Evolutionary conservation across 345 rosid species (phyloP).

Genomic region (Aquilaria sinensis): DNA sequence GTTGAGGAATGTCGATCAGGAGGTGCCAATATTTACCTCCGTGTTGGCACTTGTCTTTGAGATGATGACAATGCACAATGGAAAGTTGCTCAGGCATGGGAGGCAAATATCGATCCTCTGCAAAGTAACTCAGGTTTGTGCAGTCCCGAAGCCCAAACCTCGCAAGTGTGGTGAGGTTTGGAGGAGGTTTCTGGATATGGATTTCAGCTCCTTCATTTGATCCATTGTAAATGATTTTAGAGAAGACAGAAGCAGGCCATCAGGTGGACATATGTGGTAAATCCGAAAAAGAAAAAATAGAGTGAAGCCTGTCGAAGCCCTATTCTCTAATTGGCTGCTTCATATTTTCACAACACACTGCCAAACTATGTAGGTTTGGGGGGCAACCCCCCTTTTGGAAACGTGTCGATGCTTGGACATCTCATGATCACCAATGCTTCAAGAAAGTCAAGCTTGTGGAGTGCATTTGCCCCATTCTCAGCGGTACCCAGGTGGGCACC

Average conservation of each 20-base stretch:
- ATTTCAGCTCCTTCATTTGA: conserved; percentile 1
- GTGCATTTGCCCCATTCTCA: too few species aligned
- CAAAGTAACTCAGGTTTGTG: conserved; percentile 5
- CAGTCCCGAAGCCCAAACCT: neutral
- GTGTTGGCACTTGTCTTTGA: too few species aligned
- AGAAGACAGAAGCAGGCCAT: neutral
- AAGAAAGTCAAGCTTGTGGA: too few species aligned
- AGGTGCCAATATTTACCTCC: too few species aligned
- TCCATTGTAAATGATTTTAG: neutral
- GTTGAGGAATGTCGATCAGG: too few species aligned
- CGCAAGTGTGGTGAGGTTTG: conserved; percentile 10
- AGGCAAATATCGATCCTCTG: neutral
- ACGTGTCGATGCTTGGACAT: too few species aligned
- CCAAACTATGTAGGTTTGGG: neutral
- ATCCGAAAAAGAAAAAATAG: neutral
- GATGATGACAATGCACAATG: too few species aligned
- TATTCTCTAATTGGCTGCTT: too few species aligned
- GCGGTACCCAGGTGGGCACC: too few species aligned
- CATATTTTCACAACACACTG: too few species aligned
- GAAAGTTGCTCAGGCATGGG: too few species aligned
- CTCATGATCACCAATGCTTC: too few species aligned
- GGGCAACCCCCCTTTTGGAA: neutral
- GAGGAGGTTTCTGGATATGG: conserved; percentile 2
- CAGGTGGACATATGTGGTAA: neutral
- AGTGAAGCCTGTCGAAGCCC: conserved; percentile 1